Evolutionary conservation across 2,329 filamentous ascomycete species (phyloP).

Genomic region (Fusarium sp.): DNA sequence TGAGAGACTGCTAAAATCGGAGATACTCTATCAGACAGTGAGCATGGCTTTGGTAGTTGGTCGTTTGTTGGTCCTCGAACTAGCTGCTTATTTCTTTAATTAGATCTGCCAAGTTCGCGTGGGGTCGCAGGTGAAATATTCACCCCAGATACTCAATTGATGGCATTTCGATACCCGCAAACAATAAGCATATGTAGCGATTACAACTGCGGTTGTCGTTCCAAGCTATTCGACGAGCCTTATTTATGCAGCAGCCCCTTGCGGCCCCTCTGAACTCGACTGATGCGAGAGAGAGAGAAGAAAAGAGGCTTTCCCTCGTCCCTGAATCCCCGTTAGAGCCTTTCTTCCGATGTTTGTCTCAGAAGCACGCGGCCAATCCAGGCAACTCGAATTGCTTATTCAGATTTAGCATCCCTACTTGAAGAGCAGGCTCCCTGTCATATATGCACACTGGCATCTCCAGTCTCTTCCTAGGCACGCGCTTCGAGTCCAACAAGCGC

Average conservation of each 20-base stretch:
- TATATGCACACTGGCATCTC: conserved; percentile 15
- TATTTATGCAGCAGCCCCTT: conserved; percentile 1
- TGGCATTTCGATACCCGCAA: neutral
- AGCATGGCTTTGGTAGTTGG: neutral
- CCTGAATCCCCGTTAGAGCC: conserved; percentile 4
- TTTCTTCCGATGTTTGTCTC: conserved; percentile 38
- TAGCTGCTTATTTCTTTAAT: conserved; percentile 19
- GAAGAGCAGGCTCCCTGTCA: conserved; percentile 34
- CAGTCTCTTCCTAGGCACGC: conserved; percentile 11
- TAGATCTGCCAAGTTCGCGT: conserved; percentile 8
- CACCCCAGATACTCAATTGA: neutral
- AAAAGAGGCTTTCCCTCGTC: neutral
- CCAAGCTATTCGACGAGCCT: neutral
- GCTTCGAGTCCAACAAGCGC: conserved; percentile 40
- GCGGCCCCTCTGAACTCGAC: neutral
- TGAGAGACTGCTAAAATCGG: neutral
- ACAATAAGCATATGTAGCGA: conserved; percentile 3
- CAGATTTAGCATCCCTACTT: conserved; percentile 23
- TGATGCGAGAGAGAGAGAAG: neutral
- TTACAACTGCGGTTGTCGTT: neutral
- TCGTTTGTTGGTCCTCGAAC: neutral
- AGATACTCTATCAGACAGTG: neutral
- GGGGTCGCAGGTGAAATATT: conserved; percentile 1
- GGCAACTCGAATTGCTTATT: conserved; percentile 32
- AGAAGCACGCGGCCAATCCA: conserved; percentile 30